Conservation (phyloP, 129 eudicot genomes). For the Helianthus tuberosus region DNA sequence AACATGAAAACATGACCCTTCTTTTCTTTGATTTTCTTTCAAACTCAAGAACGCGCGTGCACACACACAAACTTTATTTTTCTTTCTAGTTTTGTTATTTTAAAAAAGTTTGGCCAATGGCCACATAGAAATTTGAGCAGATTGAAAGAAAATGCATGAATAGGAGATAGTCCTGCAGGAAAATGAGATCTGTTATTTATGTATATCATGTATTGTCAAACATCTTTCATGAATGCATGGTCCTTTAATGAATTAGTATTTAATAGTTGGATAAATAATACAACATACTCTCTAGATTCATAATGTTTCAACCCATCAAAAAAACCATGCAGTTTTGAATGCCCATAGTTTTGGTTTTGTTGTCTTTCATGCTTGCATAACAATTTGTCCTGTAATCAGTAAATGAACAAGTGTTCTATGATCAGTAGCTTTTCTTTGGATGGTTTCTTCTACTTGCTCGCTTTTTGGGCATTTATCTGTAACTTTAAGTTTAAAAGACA, state of each 20-base stretch:
- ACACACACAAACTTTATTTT: no score
- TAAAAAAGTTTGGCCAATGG: no score
- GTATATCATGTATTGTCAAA: conserved; percentile 17
- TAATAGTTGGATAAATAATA: conserved; percentile 20
- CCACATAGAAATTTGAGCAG: no score
- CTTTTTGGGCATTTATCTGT: no score
- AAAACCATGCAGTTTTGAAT: conserved; percentile 12
- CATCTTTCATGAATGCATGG: conserved; percentile 22
- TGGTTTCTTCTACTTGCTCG: neutral
- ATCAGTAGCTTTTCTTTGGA: conserved; percentile 5
- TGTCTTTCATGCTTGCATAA: conserved; percentile 17
- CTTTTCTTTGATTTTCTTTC: no score
- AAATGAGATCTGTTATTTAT: conserved; percentile 11
- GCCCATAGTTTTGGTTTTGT: conserved; percentile 13
- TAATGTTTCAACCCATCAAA: conserved; percentile 2
- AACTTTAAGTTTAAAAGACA: neutral
- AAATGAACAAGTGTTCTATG: neutral
- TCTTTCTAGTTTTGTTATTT: no score
- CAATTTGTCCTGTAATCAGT: neutral
- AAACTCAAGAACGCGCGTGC: no score
- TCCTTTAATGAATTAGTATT: conserved; percentile 5
- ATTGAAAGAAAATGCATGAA: no score
- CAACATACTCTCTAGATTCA: conserved; percentile 10
- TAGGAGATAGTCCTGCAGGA: conserved; percentile 12
- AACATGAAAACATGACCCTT: no score